These are phyloP conservation scores for Brassica balearica DNA, from an alignment of 441 rosid genomes.

Conservation along the genomic window DNA sequence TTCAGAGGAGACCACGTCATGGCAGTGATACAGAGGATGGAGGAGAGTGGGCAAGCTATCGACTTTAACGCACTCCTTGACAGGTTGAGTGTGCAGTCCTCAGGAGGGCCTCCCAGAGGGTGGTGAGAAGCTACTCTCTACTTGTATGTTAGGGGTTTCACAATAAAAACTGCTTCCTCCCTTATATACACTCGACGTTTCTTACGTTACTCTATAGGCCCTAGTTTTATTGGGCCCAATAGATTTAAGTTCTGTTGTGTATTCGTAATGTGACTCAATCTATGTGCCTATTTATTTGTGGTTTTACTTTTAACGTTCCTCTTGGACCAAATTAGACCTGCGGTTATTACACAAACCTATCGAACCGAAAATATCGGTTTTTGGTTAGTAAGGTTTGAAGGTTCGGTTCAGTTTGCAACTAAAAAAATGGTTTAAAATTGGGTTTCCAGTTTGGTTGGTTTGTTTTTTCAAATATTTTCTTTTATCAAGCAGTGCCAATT, in stretches of 20 bases:
- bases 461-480: too few species aligned
- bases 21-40: slow-evolving; percentile 84
- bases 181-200: background rate
- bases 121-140: slow-evolving; percentile 57
- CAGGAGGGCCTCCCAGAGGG: slow-evolving; percentile 72
- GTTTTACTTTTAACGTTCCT: background rate
- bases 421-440: too few species aligned
- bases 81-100: slow-evolving; percentile 64
- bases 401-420: too few species aligned
- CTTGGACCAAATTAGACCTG: too few species aligned
- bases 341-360: too few species aligned
- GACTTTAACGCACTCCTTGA: slow-evolving; percentile 83
- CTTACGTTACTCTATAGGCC: slow-evolving; percentile 31
- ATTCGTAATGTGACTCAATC: slow-evolving; percentile 4
- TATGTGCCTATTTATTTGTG: background rate
- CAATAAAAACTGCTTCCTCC: slow-evolving; percentile 22
- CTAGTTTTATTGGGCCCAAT: slow-evolving; percentile 41
- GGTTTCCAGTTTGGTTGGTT: too few species aligned
- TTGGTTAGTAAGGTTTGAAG: too few species aligned
- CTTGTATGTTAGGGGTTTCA: background rate
- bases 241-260: slow-evolving; percentile 35
- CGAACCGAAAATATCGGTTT: too few species aligned
- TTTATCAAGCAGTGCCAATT: too few species aligned
- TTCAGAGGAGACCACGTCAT: slow-evolving; percentile 76
- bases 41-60: slow-evolving; percentile 82